Evolutionary conservation across 2,329 filamentous ascomycete genomes (phyloP).

Genomic region (Colletotrichum somersetense): DNA sequence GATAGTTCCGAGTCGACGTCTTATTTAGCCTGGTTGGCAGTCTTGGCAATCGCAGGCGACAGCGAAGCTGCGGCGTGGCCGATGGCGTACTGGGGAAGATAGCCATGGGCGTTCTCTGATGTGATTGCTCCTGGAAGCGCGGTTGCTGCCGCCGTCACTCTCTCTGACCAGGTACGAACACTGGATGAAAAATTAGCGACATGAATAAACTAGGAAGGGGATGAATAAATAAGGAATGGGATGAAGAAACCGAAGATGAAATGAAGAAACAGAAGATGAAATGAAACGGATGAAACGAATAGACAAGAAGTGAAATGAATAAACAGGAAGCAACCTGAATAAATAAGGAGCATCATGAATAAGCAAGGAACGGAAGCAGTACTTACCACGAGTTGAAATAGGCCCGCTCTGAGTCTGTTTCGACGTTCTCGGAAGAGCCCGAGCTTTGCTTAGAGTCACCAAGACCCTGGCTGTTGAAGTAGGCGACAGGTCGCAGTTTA

Average conservation of each 20-base stretch:
- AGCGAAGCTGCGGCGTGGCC: conserved; percentile 66
- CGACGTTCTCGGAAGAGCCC: conserved; percentile 43
- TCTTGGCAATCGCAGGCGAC: conserved; percentile 58
- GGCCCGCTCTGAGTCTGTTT: conserved; percentile 62
- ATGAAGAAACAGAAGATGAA: too few species aligned
- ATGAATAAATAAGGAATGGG: not conserved
- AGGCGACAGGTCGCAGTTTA: conserved; percentile 27
- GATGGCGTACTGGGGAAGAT: conserved; percentile 62
- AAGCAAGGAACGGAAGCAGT: too few species aligned
- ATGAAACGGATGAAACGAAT: too few species aligned
- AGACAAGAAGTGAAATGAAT: too few species aligned
- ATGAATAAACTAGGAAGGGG: too few species aligned
- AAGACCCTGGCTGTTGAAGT: conserved; percentile 39
- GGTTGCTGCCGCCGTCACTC: conserved; percentile 62
- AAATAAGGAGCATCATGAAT: too few species aligned
- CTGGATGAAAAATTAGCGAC: not conserved
- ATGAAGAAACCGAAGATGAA: too few species aligned
- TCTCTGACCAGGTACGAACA: conserved; percentile 48
- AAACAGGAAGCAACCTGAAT: too few species aligned
- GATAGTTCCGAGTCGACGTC: not conserved
- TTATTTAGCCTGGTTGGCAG: conserved; percentile 47
- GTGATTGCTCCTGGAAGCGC: conserved; percentile 63
- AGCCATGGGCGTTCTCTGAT: conserved; percentile 66
- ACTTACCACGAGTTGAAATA: conserved; percentile 53
- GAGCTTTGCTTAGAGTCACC: conserved; percentile 28